Conservation (phyloP, 108 stramenopile species). For the Discostella pseudostelligera region DNA sequence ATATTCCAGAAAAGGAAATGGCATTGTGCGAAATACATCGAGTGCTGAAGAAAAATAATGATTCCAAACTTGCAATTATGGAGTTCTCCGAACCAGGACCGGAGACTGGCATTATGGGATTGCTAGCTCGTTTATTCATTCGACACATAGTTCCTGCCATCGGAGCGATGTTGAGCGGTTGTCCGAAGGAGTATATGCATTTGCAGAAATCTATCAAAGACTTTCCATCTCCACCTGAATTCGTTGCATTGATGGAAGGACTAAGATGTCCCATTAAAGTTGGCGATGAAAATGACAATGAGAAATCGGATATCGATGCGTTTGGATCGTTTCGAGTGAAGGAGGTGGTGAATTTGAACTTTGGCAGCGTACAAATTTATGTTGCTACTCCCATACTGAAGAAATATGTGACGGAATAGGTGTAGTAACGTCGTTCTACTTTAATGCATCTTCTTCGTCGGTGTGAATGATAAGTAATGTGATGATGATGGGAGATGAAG, state of each 20-base stretch:
- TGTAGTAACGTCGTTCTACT: background rate
- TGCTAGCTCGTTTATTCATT: conserved; percentile 66
- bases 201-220: conserved; percentile 81
- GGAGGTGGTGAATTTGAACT: conserved; percentile 65
- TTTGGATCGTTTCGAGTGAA: conserved; percentile 63
- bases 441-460: background rate
- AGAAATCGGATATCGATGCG: conserved; percentile 22
- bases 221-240: conserved; percentile 77
- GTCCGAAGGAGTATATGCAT: conserved; percentile 76
- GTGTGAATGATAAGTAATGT: background rate
- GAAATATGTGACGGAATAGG: conserved; percentile 33
- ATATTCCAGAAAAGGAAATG: conserved; percentile 66
- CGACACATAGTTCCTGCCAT: conserved; percentile 71
- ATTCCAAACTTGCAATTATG: conserved; percentile 58
- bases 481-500: too few species aligned
- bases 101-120: conserved; percentile 52
- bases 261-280: conserved; percentile 43
- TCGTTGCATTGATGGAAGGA: conserved; percentile 53
- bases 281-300: conserved; percentile 13
- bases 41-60: conserved; percentile 50
- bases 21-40: conserved; percentile 81
- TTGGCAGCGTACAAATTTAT: conserved; percentile 82
- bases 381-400: conserved; percentile 42
- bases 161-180: conserved; percentile 73
- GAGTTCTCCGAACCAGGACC: conserved; percentile 82